Conservation (phyloP, 164 flowering plant genomes). For the Warburgia ugandensis region DNA sequence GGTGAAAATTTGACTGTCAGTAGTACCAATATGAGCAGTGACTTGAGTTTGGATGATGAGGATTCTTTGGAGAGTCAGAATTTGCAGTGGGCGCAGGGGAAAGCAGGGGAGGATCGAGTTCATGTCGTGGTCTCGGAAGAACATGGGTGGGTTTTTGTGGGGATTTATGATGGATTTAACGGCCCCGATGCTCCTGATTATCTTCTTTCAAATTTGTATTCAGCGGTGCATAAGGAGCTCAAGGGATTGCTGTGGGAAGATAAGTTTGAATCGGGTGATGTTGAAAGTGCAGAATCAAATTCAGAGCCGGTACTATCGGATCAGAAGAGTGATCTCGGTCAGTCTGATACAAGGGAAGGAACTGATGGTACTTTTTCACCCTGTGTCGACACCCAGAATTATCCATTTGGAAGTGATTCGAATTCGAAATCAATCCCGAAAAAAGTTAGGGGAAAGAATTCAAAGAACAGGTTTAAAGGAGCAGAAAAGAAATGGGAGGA, state of each 20-base stretch:
- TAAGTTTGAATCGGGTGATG: conserved; percentile 14
- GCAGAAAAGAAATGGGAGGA: conserved; percentile 33
- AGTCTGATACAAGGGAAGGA: neutral
- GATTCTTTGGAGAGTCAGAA: conserved; percentile 38
- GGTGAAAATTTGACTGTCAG: conserved; percentile 15
- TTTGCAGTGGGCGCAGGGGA: conserved; percentile 94
- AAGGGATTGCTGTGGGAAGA: conserved; percentile 51
- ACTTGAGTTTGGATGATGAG: conserved; percentile 31
- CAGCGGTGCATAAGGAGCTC: conserved; percentile 47
- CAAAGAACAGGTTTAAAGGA: conserved; percentile 17
- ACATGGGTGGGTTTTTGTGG: conserved; percentile 91
- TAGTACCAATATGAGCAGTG: conserved; percentile 34
- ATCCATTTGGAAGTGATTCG: conserved; percentile 4
- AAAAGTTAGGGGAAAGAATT: conserved; percentile 6
- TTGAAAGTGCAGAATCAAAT: conserved; percentile 2
- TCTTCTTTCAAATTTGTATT: conserved; percentile 47
- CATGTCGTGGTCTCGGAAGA: conserved; percentile 72
- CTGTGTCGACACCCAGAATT: conserved; percentile 18
- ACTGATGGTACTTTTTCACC: conserved; percentile 4
- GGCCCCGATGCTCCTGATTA: conserved; percentile 96
- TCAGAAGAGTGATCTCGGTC: neutral
- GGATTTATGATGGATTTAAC: conserved; percentile 95
- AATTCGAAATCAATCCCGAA: conserved; percentile 13
- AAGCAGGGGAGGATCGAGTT: conserved; percentile 80
- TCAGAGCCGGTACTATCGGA: neutral